Evolutionary conservation across 345 rosid species (phyloP).

Genomic region (Melastoma malabathricum): DNA sequence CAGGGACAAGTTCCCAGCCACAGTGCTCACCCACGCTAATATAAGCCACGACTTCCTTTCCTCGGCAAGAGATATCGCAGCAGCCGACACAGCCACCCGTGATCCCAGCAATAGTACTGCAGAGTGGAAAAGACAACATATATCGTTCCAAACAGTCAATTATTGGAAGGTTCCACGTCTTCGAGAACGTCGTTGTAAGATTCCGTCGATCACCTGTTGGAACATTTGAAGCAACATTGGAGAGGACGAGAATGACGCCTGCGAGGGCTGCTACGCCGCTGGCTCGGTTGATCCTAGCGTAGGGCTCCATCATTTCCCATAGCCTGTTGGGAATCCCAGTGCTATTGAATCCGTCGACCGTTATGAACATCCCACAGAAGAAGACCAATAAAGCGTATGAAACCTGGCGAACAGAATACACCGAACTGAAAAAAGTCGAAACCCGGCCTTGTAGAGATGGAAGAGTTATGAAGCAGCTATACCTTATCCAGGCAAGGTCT

Average conservation of each 20-base stretch:
- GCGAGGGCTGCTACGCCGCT: conserved; percentile 29
- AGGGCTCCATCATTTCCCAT: conserved; percentile 75
- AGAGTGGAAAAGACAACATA: neutral
- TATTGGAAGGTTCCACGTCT: too few relatives aligned
- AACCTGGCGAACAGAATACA: conserved; percentile 30
- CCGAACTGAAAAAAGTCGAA: neutral
- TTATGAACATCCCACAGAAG: conserved; percentile 88
- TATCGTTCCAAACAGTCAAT: neutral
- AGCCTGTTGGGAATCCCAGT: conserved; percentile 67
- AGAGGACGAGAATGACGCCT: conserved; percentile 16
- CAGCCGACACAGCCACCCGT: conserved; percentile 19
- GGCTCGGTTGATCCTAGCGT: conserved; percentile 31
- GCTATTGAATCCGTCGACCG: conserved; percentile 69
- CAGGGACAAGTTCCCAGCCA: conserved; percentile 21
- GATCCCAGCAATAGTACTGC: conserved; percentile 22
- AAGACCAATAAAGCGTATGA: conserved; percentile 67
- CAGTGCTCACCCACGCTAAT: conserved; percentile 21
- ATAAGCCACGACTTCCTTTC: conserved; percentile 23
- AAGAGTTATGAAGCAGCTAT: neutral
- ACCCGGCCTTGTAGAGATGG: neutral
- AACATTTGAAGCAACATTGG: conserved; percentile 21
- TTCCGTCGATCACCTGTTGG: conserved; percentile 14
- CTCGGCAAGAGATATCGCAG: conserved; percentile 9
- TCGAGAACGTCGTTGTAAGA: too few relatives aligned
- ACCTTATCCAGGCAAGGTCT: conserved; percentile 75